Evolutionary conservation across 306 rosid species (phyloP).

Genomic region (Quercus gilva): DNA sequence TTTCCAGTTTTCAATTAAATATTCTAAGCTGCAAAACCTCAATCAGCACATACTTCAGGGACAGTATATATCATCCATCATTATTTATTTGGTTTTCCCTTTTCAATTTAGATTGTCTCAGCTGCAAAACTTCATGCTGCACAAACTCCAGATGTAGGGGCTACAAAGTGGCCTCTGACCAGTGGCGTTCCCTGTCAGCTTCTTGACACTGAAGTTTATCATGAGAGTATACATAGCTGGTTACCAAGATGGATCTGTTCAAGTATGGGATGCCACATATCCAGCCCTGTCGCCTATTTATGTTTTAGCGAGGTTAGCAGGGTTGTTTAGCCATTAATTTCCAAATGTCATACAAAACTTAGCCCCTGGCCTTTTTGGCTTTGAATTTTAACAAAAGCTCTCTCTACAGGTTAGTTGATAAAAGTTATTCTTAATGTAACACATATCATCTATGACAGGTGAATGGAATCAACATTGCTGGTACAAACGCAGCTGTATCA

Average conservation of each 20-base stretch:
- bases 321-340: slow-evolving; percentile 4
- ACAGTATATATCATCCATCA: background rate
- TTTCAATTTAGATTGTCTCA: slow-evolving; percentile 43
- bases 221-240: slow-evolving; percentile 70
- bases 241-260: slow-evolving; percentile 80
- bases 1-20: slow-evolving; percentile 3
- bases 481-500: slow-evolving; percentile 50
- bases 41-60: background rate
- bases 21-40: slow-evolving; percentile 1
- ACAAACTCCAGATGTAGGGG: slow-evolving; percentile 29
- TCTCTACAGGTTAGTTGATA: slow-evolving; percentile 13
- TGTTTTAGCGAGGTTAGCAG: slow-evolving; percentile 58
- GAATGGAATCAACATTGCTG: slow-evolving; percentile 35
- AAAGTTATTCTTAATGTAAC: slow-evolving; percentile 13
- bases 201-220: slow-evolving; percentile 39
- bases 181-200: slow-evolving; percentile 71
- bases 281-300: slow-evolving; percentile 51
- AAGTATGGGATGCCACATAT: slow-evolving; percentile 82
- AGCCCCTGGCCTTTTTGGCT: slow-evolving; percentile 10
- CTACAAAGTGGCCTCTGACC: slow-evolving; percentile 67
- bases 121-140: slow-evolving; percentile 43
- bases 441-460: slow-evolving; percentile 49
- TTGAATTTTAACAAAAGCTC: slow-evolving; percentile 5
- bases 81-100: background rate
- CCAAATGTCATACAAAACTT: slow-evolving; percentile 1